Evolutionary conservation across 768 basidiomycete species (phyloP).

Genomic region (Gymnopilus junonius): DNA sequence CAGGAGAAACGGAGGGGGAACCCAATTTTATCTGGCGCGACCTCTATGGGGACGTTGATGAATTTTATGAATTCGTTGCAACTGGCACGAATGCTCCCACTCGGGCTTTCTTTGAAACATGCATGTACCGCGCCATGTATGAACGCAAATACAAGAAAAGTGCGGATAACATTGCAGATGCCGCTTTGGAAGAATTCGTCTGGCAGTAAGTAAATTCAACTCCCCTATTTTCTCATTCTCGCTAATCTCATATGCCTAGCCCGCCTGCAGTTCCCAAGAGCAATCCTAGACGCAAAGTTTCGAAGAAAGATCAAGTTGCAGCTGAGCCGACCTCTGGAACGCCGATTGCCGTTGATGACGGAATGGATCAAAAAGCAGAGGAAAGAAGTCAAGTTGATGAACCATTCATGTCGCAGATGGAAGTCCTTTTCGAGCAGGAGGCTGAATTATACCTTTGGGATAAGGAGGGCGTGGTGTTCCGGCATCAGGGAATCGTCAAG

Average conservation of each 20-base stretch:
- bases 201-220: slow-evolving; percentile 64
- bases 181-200: slow-evolving; percentile 78
- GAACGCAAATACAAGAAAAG: slow-evolving; percentile 85
- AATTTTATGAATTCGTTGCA: slow-evolving; percentile 92
- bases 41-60: slow-evolving; percentile 88
- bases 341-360: slow-evolving; percentile 16
- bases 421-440: slow-evolving; percentile 42
- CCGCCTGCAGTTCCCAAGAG: slow-evolving; percentile 35
- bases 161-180: slow-evolving; percentile 69
- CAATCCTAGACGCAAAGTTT: slow-evolving; percentile 36
- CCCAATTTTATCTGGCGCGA: slow-evolving; percentile 92
- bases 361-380: slow-evolving; percentile 8
- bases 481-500: slow-evolving; percentile 54
- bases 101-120: slow-evolving; percentile 87
- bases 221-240: neutral
- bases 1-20: slow-evolving; percentile 73
- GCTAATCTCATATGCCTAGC: slow-evolving; percentile 25
- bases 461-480: slow-evolving; percentile 49
- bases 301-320: slow-evolving; percentile 19
- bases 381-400: slow-evolving; percentile 12
- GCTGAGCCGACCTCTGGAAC: slow-evolving; percentile 11
- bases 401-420: slow-evolving; percentile 28
- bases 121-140: slow-evolving; percentile 96
- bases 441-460: slow-evolving; percentile 73
- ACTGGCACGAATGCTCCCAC: slow-evolving; percentile 80